Base-by-base conservation (phyloP, 768 basidiomycete species). In the Pleurotus giganteus region DNA sequence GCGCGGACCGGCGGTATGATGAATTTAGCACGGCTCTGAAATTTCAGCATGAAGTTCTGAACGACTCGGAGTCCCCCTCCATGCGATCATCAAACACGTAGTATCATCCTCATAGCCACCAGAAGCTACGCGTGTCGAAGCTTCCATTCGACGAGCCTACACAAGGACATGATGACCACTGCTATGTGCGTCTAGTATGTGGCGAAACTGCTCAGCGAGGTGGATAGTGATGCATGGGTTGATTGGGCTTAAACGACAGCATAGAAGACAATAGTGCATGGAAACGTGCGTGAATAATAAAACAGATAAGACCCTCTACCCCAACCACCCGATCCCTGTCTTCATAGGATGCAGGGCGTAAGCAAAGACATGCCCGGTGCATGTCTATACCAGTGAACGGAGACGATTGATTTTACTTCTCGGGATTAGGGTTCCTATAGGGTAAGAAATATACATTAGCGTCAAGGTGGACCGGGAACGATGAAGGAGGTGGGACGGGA, bases 351-450 rank as follows among this genome's bases (percentile, higher is more conserved):
- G 26, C n/a, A 21, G 17, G 17, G 31, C 46, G 24, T n/a, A 28
- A 27, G 46, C 46, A n/a, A 13, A n/a, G 27, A 47, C 46, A 47
- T 24, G 46, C 46, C 46, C 29, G 11, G n/a, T 2, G 46, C 26
- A 32, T 47, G 46, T 41, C 39, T 47, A 47, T 15, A 32, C 46
- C 27, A 13, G 8, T 8, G 27, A 31, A 28, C 17, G 19, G n/a
- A 27, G 27, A 24, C 15, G 29, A 4, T 2, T 24, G 17, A 47
- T 51, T 75, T 69, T 80, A 84, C 69, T 84, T 84, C 74, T 84
- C 82, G 61, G 83, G 81, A 72, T 83, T 83, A 66, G 80, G 75
- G 72, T 85, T 85, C 83, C 83, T 85, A 63, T 28, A 23, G 34
- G 43, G 28, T 45, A 57, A 46, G 15, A 50, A 55, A 56, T 41